A percentile compares a stretch with the other conserved stretches of the same genome.
phyloP scores from a whole-genome alignment of 2,329 filamentous ascomycete genomes.

The Fusarium neocosmosporiellum region DNA sequence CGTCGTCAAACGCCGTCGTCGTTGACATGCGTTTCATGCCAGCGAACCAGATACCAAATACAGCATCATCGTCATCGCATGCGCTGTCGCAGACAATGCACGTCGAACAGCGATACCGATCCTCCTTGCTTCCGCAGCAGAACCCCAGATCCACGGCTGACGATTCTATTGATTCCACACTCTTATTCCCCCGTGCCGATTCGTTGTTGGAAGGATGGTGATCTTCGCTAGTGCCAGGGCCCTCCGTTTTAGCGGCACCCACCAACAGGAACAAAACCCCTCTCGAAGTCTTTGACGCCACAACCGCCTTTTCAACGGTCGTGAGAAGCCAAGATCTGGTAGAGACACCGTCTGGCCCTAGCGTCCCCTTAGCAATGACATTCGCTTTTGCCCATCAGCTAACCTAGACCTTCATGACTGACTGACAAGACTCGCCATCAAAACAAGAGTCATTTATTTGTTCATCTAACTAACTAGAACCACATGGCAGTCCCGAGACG shows the following conservation, averaged over 20 bases:
- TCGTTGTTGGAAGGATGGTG: neutral
- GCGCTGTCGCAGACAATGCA: conserved; percentile 3
- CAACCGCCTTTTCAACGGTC: conserved; percentile 13
- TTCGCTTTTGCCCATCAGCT: neutral
- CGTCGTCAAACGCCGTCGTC: conserved; percentile 3
- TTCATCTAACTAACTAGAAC: neutral
- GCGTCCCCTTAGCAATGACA: neutral
- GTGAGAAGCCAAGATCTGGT: conserved; percentile 4
- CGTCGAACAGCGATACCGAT: conserved; percentile 6
- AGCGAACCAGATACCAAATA: neutral
- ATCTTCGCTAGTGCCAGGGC: neutral
- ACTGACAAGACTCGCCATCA: neutral
- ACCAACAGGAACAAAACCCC: conserved; percentile 1
- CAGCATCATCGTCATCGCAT: conserved; percentile 4
- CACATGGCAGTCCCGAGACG: conserved; percentile 1
- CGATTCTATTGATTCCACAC: neutral
- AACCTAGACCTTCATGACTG: neutral
- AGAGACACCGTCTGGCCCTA: conserved; percentile 10
- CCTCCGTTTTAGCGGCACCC: conserved; percentile 9
- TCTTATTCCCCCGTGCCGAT: neutral
- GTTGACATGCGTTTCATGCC: conserved; percentile 3
- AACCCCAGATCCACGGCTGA: conserved; percentile 6
- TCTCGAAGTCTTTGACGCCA: conserved; percentile 16
- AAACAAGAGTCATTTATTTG: neutral
- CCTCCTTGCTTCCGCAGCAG: neutral